Base-by-base conservation (phyloP, 345 rosid genomes). In the Pistacia atlantica region DNA sequence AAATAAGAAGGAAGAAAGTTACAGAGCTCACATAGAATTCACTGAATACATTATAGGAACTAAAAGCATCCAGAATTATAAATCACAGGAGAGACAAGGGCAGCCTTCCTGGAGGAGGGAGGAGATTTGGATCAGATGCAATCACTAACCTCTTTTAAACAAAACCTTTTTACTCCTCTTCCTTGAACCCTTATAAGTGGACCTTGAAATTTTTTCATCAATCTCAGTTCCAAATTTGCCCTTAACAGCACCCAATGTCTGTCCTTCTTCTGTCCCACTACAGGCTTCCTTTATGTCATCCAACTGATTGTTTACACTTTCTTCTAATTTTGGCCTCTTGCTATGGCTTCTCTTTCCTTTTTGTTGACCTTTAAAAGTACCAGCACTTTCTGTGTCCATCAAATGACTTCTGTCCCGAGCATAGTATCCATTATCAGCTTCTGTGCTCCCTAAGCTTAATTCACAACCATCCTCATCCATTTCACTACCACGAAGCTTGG, bases 191-290 rank as follows among this genome's bases (percentile, higher is more conserved):
- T 69, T 83, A 57, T 66, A 71, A 54, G 83, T 75, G 75, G 71
- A 48, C 71, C 82, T 86, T 69, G 81, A 76, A 84, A 64, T 59
- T 82, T 84, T 86, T 71, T 79, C 81, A 68, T 80, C 88, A 74
- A 77, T 65, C 66, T 84, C 89, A 67, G 76, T 65, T 77, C 84
- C 88, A 67, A 87, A 71, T 72, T 83, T 83, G 67, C 87, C 94
- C 79, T 81, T 82, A 63, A n/a, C 59, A 75, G 70, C 74, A 56
- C 81, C 77, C 78, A 86, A 57, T 48, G 85, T 81, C 78, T 87
- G 88, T 74, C 89, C 95, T 88, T 90, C 97, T 59, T 92, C 92
- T 67, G 97, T 92, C 71, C 95, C 97, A 82, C 97, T 92, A 80
- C 95, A 88, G 63, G 95, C 97, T 82, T 92, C 95, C 80, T 89